Conservation (phyloP, 78 protist genomes). For the Protostelium mycophagum region DNA sequence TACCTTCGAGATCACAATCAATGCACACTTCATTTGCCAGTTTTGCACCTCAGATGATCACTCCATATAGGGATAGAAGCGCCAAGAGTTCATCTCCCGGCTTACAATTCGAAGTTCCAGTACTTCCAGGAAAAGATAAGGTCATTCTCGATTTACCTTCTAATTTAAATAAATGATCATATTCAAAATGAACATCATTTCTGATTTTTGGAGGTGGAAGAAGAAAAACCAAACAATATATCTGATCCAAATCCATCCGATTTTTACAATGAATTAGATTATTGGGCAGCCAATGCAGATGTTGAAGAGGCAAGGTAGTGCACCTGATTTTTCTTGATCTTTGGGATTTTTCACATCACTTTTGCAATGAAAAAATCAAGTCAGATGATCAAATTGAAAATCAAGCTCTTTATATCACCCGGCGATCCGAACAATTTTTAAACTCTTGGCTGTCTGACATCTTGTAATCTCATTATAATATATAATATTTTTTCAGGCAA, state of each 20-base stretch:
- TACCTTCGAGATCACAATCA: neutral
- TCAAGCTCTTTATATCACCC: neutral
- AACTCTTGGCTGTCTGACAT: no score
- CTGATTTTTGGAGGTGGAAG: neutral
- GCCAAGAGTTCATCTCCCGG: neutral
- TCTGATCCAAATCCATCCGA: neutral
- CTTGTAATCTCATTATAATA: no score
- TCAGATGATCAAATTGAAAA: no score
- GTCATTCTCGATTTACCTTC: neutral
- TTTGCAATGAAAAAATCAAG: no score
- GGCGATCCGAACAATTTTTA: no score
- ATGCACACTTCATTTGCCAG: neutral
- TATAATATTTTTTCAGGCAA: neutral
- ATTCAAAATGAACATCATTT: neutral
- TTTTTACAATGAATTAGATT: neutral
- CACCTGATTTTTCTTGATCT: no score
- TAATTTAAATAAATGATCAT: no score
- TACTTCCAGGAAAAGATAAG: neutral
- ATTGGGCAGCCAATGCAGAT: neutral
- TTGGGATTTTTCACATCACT: no score
- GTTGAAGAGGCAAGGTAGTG: neutral
- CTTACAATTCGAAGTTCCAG: neutral
- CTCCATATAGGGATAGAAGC: neutral
- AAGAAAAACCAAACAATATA: neutral
- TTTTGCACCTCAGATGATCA: neutral